A percentile compares a stretch with the other conserved stretches of the same genome.
These are phyloP conservation scores for Haberlea rhodopensis DNA, from an alignment of 257 asterid species.

Conservation along the genomic window DNA sequence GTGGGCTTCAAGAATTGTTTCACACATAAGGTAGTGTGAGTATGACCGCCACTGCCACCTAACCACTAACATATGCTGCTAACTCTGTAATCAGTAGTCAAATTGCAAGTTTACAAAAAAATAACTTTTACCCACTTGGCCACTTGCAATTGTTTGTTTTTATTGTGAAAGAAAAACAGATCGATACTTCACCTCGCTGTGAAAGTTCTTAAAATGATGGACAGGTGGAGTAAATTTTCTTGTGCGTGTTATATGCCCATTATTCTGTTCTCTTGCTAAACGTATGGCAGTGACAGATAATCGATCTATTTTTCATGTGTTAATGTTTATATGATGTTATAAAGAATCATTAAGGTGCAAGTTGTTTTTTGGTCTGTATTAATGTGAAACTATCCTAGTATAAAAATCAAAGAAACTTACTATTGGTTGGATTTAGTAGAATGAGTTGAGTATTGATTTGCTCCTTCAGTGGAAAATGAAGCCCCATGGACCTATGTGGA, in stretches of 20 bases:
- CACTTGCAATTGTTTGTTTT: neutral
- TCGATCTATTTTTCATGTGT: neutral
- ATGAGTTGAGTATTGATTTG: slow-evolving; percentile 21
- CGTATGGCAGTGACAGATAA: slow-evolving; percentile 5
- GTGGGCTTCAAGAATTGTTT: slow-evolving; percentile 16
- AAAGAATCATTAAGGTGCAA: slow-evolving; percentile 17
- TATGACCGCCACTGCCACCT: slow-evolving; percentile 19
- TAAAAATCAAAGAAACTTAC: neutral
- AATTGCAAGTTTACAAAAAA: slow-evolving; percentile 1
- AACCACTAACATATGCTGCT: slow-evolving; percentile 14
- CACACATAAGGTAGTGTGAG: slow-evolving; percentile 23
- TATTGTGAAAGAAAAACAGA: neutral
- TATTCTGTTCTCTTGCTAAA: neutral
- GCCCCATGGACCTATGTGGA: slow-evolving; percentile 16
- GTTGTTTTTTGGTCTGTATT: slow-evolving; percentile 22
- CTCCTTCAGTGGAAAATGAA: slow-evolving; percentile 31
- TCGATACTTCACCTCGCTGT: neutral
- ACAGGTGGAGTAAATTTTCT: neutral
- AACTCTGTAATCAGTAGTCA: neutral
- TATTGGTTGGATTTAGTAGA: neutral
- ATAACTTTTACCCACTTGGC: neutral
- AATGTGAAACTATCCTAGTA: neutral
- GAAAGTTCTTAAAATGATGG: slow-evolving; percentile 25
- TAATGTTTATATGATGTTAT: slow-evolving; percentile 2
- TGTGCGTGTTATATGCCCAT: neutral